A percentile compares a stretch with the other conserved stretches of the same genome.
These are phyloP conservation scores for Fusarium sp. DNA, from an alignment of 2,329 filamentous ascomycete species.

Conservation along the genomic window DNA sequence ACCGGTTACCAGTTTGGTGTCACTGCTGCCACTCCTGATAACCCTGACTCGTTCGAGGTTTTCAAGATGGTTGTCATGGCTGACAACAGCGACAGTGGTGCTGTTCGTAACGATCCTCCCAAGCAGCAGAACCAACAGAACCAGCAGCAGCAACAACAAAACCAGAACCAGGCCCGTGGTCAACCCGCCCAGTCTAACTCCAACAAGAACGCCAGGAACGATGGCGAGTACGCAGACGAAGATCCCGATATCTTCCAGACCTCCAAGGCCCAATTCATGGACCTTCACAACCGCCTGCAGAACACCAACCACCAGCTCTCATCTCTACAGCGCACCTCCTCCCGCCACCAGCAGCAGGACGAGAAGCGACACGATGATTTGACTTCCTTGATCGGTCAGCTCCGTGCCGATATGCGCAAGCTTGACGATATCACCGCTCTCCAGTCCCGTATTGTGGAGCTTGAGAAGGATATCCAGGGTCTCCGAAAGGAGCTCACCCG, in stretches of 20 bases:
- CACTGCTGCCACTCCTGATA: slow-evolving; percentile 88
- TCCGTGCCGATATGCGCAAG: slow-evolving; percentile 59
- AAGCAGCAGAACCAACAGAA: slow-evolving; percentile 43
- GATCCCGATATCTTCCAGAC: slow-evolving; percentile 60
- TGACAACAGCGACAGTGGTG: slow-evolving; percentile 53
- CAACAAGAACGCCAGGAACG: slow-evolving; percentile 46
- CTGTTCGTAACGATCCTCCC: slow-evolving; percentile 46
- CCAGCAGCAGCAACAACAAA: neutral
- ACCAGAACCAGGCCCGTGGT: slow-evolving; percentile 22
- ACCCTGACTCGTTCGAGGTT: slow-evolving; percentile 92
- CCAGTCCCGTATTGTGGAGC: slow-evolving; percentile 59
- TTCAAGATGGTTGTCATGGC: slow-evolving; percentile 85
- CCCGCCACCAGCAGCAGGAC: slow-evolving; percentile 60
- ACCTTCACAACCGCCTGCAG: slow-evolving; percentile 87
- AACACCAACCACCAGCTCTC: slow-evolving; percentile 75
- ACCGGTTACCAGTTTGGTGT: slow-evolving; percentile 86
- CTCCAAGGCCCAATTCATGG: slow-evolving; percentile 76
- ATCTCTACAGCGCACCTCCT: slow-evolving; percentile 68
- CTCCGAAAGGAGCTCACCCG: slow-evolving; percentile 63
- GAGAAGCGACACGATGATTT: slow-evolving; percentile 69
- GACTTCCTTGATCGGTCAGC: slow-evolving; percentile 58
- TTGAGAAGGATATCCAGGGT: slow-evolving; percentile 69
- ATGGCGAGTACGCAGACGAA: slow-evolving; percentile 60
- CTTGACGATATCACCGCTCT: slow-evolving; percentile 59
- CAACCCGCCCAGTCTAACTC: slow-evolving; percentile 35